phyloP scores from a whole-genome alignment of 1,284 basidiomycete genomes.

The Puccinia triticina region DNA sequence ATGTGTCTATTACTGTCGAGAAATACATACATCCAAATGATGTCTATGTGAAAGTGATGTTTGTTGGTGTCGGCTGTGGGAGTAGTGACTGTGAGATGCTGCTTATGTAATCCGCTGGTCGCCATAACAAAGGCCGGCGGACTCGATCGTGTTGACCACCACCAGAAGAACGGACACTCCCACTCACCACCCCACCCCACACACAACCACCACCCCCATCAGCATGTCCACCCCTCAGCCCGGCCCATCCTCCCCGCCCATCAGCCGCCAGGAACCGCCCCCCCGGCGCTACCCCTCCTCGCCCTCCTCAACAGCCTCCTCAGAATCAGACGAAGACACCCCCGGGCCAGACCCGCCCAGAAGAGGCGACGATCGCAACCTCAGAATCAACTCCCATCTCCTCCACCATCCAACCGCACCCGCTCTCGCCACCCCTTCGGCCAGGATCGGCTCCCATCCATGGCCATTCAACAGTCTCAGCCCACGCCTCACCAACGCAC shows the following conservation, averaged over 20 bases:
- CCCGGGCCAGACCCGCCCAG: slow-evolving; percentile 30
- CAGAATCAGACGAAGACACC: slow-evolving; percentile 43
- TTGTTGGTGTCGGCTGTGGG: no score
- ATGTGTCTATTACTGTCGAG: no score
- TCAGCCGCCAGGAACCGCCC: not conserved
- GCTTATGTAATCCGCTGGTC: no score
- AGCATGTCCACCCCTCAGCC: not conserved
- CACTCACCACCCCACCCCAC: not conserved
- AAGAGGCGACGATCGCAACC: slow-evolving; percentile 46
- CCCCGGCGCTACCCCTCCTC: slow-evolving; percentile 47
- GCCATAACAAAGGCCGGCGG: no score
- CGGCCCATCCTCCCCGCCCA: not conserved
- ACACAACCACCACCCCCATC: not conserved
- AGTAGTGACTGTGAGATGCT: no score
- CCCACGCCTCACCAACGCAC: slow-evolving; percentile 4
- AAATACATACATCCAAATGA: no score
- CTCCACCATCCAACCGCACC: slow-evolving; percentile 44
- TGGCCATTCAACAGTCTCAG: slow-evolving; percentile 48
- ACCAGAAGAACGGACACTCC: not conserved
- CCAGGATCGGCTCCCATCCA: slow-evolving; percentile 42
- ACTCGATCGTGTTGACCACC: slow-evolving; percentile 1
- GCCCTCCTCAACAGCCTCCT: slow-evolving; percentile 48
- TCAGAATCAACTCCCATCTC: slow-evolving; percentile 29
- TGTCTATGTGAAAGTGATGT: no score
- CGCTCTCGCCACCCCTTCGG: slow-evolving; percentile 41